These are phyloP conservation scores for Arthrinium phaeospermum DNA, from an alignment of 2,329 filamentous ascomycete genomes.

Conservation along the genomic window DNA sequence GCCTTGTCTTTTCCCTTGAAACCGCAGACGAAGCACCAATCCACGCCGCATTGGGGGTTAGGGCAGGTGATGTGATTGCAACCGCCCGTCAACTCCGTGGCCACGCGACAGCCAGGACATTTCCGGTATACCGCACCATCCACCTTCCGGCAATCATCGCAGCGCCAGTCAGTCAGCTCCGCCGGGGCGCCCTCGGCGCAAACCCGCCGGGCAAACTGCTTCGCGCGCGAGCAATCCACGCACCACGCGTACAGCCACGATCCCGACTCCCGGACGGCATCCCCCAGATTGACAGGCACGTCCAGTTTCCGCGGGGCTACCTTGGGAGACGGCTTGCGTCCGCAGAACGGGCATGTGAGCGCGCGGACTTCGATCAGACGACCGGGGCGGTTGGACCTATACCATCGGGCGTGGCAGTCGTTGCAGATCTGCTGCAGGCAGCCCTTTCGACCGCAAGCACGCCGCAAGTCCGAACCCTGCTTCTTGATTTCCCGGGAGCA, in stretches of 20 bases:
- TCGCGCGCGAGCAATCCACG: slow-evolving; percentile 46
- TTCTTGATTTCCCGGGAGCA: slow-evolving; percentile 50
- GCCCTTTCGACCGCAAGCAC: slow-evolving; percentile 51
- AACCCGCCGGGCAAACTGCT: slow-evolving; percentile 47
- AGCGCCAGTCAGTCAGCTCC: slow-evolving; percentile 46
- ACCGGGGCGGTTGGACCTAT: slow-evolving; percentile 51
- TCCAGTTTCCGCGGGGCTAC: slow-evolving; percentile 44
- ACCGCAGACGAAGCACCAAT: slow-evolving; percentile 51
- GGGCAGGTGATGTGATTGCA: slow-evolving; percentile 47
- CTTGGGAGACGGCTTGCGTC: slow-evolving; percentile 46
- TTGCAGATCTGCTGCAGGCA: slow-evolving; percentile 51
- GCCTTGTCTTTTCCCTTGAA: slow-evolving; percentile 28
- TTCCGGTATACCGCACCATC: slow-evolving; percentile 28
- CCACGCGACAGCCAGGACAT: slow-evolving; percentile 45
- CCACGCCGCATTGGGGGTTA: slow-evolving; percentile 33
- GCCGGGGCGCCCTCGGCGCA: slow-evolving; percentile 49
- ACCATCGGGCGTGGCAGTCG: slow-evolving; percentile 49
- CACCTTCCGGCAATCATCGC: slow-evolving; percentile 44
- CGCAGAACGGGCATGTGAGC: slow-evolving; percentile 56
- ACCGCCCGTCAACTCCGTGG: slow-evolving; percentile 44
- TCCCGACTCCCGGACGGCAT: slow-evolving; percentile 43
- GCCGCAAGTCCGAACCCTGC: slow-evolving; percentile 38
- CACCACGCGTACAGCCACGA: slow-evolving; percentile 28
- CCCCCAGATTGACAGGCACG: slow-evolving; percentile 43
- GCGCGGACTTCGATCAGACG: slow-evolving; percentile 53